Percentiles rank a stretch among this genome's conserved stretches.
Evolutionary conservation across 768 basidiomycete species (phyloP).

Genomic region (Collybia nuda): DNA sequence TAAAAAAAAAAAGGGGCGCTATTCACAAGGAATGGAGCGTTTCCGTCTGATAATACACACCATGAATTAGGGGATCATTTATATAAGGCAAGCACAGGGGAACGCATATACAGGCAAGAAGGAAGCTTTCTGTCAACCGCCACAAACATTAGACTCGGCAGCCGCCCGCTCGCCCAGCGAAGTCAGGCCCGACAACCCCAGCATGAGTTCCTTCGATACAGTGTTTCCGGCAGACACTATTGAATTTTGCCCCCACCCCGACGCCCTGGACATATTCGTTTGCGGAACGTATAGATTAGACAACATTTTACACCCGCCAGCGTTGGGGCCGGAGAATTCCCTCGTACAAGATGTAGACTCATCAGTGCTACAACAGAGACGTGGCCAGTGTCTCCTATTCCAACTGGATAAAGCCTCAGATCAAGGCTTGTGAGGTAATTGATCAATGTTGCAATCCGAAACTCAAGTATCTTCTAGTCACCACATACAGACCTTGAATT

Average conservation of each 20-base stretch:
- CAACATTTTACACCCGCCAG: slow-evolving; percentile 19
- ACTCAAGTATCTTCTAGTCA: slow-evolving; percentile 31
- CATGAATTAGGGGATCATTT: too few species aligned
- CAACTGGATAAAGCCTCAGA: slow-evolving; percentile 33
- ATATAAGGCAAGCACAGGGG: too few species aligned
- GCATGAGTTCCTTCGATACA: slow-evolving; percentile 52
- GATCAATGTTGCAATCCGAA: not conserved
- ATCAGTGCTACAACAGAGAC: slow-evolving; percentile 38
- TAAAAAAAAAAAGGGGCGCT: too few species aligned
- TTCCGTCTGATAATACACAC: too few species aligned
- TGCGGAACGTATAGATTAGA: slow-evolving; percentile 92
- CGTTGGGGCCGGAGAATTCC: slow-evolving; percentile 6
- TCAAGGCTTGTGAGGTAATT: slow-evolving; percentile 31
- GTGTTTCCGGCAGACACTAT: slow-evolving; percentile 85
- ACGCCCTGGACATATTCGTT: slow-evolving; percentile 63
- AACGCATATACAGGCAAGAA: too few species aligned
- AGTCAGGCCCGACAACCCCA: too few species aligned
- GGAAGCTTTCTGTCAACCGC: too few species aligned
- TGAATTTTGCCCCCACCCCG: slow-evolving; percentile 83
- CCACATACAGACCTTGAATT: slow-evolving; percentile 64
- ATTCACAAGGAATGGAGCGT: too few species aligned
- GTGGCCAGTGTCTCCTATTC: slow-evolving; percentile 77
- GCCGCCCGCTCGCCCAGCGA: too few species aligned
- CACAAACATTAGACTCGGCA: too few species aligned
- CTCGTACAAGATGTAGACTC: slow-evolving; percentile 10